phyloP scores from a whole-genome alignment of 179 eudicot species.

The Spinacia oleracea region DNA sequence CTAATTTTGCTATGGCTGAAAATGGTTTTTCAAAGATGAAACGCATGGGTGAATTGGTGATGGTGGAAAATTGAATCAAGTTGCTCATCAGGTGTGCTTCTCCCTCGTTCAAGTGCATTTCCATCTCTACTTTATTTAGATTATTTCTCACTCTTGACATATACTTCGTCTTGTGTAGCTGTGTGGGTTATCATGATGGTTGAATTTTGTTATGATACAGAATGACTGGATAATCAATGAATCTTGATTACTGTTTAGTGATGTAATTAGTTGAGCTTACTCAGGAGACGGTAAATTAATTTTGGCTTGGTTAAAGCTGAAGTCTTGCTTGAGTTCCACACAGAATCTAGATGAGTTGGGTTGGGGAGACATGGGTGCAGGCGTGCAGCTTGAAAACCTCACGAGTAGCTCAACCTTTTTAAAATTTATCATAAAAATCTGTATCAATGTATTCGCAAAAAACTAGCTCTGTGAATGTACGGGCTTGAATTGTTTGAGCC shows the following conservation, averaged over 20 bases:
- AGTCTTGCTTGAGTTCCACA: neutral
- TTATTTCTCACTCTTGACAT: neutral
- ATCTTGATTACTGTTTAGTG: neutral
- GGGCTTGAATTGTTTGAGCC: neutral
- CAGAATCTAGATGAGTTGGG: neutral
- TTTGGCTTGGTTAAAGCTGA: neutral
- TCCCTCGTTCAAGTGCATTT: neutral
- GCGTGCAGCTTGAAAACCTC: neutral
- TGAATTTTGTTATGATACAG: neutral
- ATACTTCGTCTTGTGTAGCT: neutral
- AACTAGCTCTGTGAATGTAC: neutral
- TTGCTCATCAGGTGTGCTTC: slow-evolving; percentile 42
- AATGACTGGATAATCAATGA: neutral
- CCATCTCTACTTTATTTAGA: neutral
- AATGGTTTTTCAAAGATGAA: slow-evolving; percentile 25
- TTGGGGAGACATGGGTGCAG: neutral
- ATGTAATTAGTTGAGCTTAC: neutral
- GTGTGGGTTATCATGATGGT: neutral
- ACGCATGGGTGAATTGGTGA: slow-evolving; percentile 31
- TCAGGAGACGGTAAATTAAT: neutral
- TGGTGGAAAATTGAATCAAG: slow-evolving; percentile 31
- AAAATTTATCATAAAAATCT: neutral
- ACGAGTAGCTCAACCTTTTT: no score
- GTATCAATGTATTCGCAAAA: neutral
- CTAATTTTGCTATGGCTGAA: slow-evolving; percentile 26